These are phyloP conservation scores for Tylopilus plumbeoviolaceoides DNA, from an alignment of 768 basidiomycete genomes.

Conservation along the genomic window DNA sequence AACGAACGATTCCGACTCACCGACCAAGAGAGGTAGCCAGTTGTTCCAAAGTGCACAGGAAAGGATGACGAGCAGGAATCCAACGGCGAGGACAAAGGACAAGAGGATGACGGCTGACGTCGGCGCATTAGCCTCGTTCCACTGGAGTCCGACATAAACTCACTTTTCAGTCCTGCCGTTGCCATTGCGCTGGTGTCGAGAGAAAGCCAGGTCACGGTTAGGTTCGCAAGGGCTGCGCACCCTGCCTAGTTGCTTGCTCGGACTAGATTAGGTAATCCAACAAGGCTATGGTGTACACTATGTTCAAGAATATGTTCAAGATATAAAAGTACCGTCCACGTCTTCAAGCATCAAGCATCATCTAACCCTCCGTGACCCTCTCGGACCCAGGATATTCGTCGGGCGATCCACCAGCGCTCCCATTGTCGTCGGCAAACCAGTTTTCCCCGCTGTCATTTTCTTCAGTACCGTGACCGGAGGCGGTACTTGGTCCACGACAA, in stretches of 20 bases:
- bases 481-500: constrained; percentile 12
- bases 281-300: constrained; percentile 1
- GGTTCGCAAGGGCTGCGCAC: not conserved
- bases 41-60: constrained; percentile 95
- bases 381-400: constrained; percentile 32
- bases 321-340: constrained; percentile 9
- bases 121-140: not conserved
- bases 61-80: constrained; percentile 97
- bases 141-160: constrained; percentile 14
- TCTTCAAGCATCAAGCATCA: constrained; percentile 2
- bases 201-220: not conserved
- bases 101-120: constrained; percentile 86
- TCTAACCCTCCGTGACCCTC: constrained; percentile 30
- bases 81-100: constrained; percentile 94
- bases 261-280: constrained; percentile 24
- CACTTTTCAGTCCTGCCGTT: constrained; percentile 69
- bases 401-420: constrained; percentile 32
- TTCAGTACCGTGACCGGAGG: constrained; percentile 15
- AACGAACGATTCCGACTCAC: constrained; percentile 45
- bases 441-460: constrained; percentile 20
- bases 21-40: constrained; percentile 95
- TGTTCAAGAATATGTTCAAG: not conserved
- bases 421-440: constrained; percentile 20
- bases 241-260: constrained; percentile 5
- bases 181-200: constrained; percentile 39